A percentile compares a stretch with the other conserved stretches of the same genome.
Conservation (phyloP, 2,329 filamentous ascomycete species). For the Teratosphaeria destructans region DNA sequence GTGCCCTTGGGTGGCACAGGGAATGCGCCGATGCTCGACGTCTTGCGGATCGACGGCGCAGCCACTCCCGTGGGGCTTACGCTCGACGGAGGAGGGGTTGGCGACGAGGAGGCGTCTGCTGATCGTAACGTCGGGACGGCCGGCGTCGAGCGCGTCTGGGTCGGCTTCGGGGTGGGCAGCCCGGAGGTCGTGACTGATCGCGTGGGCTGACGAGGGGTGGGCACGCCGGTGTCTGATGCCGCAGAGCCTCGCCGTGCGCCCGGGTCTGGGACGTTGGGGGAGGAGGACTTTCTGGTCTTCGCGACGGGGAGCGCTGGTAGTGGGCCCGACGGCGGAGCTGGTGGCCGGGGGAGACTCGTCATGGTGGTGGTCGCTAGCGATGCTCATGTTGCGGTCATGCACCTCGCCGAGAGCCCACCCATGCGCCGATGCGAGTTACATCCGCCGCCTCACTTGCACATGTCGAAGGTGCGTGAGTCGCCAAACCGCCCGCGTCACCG, state of each 20-base stretch:
- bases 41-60: conserved; percentile 68
- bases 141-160: conserved; percentile 40
- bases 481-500: neutral
- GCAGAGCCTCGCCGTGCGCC: conserved; percentile 11
- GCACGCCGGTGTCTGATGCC: conserved; percentile 22
- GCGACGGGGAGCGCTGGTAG: conserved; percentile 65
- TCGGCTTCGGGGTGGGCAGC: conserved; percentile 37
- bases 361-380: conserved; percentile 11
- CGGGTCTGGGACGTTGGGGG: conserved; percentile 32
- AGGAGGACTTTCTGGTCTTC: conserved; percentile 54
- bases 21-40: conserved; percentile 87
- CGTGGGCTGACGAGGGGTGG: conserved; percentile 30
- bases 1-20: conserved; percentile 72
- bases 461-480: neutral
- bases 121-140: conserved; percentile 42
- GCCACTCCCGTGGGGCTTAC: conserved; percentile 16
- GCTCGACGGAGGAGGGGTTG: conserved; percentile 3
- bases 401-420: neutral
- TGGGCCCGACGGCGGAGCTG: conserved; percentile 60
- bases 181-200: conserved; percentile 37
- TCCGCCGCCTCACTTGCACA: neutral
- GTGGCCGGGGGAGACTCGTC: conserved; percentile 41
- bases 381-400: conserved; percentile 1
- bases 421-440: neutral
- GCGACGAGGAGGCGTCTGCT: conserved; percentile 24